phyloP scores from a whole-genome alignment of 768 basidiomycete genomes.

The Lactarius sanguifluus region DNA sequence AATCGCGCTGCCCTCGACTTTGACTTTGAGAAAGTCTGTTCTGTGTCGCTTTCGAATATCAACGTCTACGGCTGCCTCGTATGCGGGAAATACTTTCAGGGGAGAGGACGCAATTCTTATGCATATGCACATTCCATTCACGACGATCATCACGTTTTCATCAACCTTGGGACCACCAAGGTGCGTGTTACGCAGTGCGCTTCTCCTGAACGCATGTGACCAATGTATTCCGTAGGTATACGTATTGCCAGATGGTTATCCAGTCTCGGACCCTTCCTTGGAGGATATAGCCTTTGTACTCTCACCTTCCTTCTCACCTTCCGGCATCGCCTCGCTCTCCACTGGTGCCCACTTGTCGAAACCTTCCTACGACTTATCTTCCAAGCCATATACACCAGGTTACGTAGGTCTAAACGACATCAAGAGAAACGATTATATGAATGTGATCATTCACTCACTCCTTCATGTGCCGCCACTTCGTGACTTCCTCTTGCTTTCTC shows the following conservation, averaged over 20 bases:
- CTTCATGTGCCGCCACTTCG: constrained; percentile 89
- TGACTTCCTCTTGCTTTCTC: constrained; percentile 79
- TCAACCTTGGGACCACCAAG: constrained; percentile 92
- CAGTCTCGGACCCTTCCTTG: constrained; percentile 92
- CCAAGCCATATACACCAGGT: constrained; percentile 84
- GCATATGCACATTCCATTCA: constrained; percentile 97
- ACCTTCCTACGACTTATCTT: constrained; percentile 81
- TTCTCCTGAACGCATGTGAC: constrained; percentile 7
- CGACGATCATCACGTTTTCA: constrained; percentile 98
- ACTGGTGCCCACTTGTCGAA: constrained; percentile 60
- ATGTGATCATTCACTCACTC: constrained; percentile 92
- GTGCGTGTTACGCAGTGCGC: constrained; percentile 43
- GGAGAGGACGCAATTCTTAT: constrained; percentile 88
- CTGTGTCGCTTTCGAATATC: constrained; percentile 93
- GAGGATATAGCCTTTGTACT: constrained; percentile 94
- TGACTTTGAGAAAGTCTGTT: constrained; percentile 99
- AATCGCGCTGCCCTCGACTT: constrained; percentile 91
- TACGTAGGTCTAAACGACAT: constrained; percentile 98
- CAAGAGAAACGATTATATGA: constrained; percentile 96
- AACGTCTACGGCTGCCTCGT: constrained; percentile 98
- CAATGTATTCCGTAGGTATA: constrained; percentile 65
- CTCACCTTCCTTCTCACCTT: constrained; percentile 77
- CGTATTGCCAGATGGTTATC: constrained; percentile 95
- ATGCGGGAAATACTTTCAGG: constrained; percentile 98
- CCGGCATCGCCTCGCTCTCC: constrained; percentile 54